Conservation (phyloP, 2,329 filamentous ascomycete species). For the Dothistroma pini region DNA sequence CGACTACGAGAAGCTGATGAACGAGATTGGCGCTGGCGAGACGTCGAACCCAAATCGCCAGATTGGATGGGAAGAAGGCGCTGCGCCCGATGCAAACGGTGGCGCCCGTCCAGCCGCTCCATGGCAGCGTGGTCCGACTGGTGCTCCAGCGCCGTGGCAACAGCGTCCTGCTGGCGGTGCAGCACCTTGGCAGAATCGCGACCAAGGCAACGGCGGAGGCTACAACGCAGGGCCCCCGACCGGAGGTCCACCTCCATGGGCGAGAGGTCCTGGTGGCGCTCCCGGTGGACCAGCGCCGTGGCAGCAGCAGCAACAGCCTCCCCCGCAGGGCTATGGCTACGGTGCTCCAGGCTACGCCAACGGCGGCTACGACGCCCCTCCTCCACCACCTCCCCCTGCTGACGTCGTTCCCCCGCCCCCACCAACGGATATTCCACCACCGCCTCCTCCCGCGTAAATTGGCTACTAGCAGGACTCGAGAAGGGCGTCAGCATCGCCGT, state of each 20-base stretch:
- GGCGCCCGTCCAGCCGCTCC: constrained; percentile 48
- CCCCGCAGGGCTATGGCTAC: background rate
- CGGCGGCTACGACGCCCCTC: constrained; percentile 27
- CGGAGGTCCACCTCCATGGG: constrained; percentile 22
- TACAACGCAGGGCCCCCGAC: constrained; percentile 21
- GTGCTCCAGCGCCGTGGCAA: constrained; percentile 38
- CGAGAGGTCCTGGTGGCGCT: constrained; percentile 17
- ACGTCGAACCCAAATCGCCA: constrained; percentile 64
- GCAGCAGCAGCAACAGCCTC: constrained; percentile 26
- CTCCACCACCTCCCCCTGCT: constrained; percentile 52
- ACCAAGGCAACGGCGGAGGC: constrained; percentile 23
- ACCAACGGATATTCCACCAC: constrained; percentile 59
- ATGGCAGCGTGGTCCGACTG: constrained; percentile 31
- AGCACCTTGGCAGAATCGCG: constrained; percentile 37
- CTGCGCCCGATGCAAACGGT: constrained; percentile 56
- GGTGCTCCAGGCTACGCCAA: constrained; percentile 7
- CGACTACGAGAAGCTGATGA: constrained; percentile 98
- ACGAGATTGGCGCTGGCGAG: constrained; percentile 76
- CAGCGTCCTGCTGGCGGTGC: constrained; percentile 27
- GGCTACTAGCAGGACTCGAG: background rate
- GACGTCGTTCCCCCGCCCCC: constrained; percentile 61
- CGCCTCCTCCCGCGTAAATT: constrained; percentile 52
- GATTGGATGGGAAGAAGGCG: constrained; percentile 79
- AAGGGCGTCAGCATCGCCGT: background rate
- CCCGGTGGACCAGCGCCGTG: constrained; percentile 28